These are phyloP conservation scores for Vigna angularis DNA, from an alignment of 306 rosid genomes.

Conservation along the genomic window DNA sequence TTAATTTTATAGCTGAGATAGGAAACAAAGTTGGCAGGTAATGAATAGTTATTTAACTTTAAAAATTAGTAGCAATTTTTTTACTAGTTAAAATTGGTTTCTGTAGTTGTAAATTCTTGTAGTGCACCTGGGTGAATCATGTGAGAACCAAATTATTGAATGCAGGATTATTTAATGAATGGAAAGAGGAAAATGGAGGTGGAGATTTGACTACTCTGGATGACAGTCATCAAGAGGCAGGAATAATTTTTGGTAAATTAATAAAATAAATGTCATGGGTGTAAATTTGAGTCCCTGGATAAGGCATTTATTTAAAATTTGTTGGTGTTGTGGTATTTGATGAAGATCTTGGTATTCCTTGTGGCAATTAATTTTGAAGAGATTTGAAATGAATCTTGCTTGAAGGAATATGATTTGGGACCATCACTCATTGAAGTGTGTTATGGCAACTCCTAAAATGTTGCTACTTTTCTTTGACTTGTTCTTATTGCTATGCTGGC, in stretches of 20 bases:
- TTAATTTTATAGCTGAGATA: too few species aligned
- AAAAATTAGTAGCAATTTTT: too few species aligned
- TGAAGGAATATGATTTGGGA: neutral
- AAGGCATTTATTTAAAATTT: neutral
- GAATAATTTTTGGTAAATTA: neutral
- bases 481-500: slow-evolving; percentile 3
- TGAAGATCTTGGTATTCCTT: neutral
- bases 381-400: neutral
- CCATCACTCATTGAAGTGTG: slow-evolving; percentile 5
- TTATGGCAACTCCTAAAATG: neutral
- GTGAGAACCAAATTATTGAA: too few species aligned
- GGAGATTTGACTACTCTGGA: too few species aligned
- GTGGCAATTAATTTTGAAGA: neutral
- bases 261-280: neutral
- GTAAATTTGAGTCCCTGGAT: neutral
- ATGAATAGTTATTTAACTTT: too few species aligned
- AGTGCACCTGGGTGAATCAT: too few species aligned
- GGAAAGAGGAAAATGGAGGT: too few species aligned
- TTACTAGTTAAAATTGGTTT: too few species aligned
- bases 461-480: slow-evolving; percentile 4
- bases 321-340: neutral
- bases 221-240: too few species aligned
- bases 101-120: too few species aligned
- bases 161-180: too few species aligned
- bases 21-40: too few species aligned